These are phyloP conservation scores for Henckelia pumila DNA, from an alignment of 257 asterid species.

Conservation along the genomic window DNA sequence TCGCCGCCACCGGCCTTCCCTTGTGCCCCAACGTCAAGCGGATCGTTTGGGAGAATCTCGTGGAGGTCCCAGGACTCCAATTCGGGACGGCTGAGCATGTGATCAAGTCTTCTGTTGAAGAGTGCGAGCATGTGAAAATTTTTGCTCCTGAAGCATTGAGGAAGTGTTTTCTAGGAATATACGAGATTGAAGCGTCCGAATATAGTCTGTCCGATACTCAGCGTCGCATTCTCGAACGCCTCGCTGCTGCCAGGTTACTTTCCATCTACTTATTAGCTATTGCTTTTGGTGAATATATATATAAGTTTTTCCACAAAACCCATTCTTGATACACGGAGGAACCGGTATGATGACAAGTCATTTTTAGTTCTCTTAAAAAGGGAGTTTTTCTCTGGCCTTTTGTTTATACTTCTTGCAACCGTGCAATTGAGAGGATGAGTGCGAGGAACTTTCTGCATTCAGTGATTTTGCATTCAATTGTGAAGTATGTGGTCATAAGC, in stretches of 20 bases:
- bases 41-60: slow-evolving; percentile 67
- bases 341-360: not conserved
- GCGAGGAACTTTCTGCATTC: slow-evolving; percentile 5
- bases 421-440: not conserved
- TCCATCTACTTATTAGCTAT: not conserved
- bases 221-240: slow-evolving; percentile 62
- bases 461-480: not conserved
- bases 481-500: not conserved
- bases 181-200: slow-evolving; percentile 55
- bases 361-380: not conserved
- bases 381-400: not conserved
- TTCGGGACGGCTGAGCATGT: slow-evolving; percentile 38
- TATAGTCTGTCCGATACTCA: slow-evolving; percentile 42
- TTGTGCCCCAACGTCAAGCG: slow-evolving; percentile 67
- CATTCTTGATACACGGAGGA: not conserved
- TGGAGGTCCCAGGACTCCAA: slow-evolving; percentile 57
- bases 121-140: slow-evolving; percentile 60
- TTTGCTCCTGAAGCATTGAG: slow-evolving; percentile 69
- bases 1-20: slow-evolving; percentile 45
- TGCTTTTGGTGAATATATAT: not conserved
- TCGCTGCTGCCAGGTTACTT: slow-evolving; percentile 74
- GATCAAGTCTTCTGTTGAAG: slow-evolving; percentile 38
- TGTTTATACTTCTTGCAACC: slow-evolving; percentile 9
- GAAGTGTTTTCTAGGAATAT: slow-evolving; percentile 69
- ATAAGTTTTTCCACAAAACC: not conserved